Evolutionary conservation across 73 alveolate genomes (phyloP).

Genomic region (Paramecium pentaurelia): DNA sequence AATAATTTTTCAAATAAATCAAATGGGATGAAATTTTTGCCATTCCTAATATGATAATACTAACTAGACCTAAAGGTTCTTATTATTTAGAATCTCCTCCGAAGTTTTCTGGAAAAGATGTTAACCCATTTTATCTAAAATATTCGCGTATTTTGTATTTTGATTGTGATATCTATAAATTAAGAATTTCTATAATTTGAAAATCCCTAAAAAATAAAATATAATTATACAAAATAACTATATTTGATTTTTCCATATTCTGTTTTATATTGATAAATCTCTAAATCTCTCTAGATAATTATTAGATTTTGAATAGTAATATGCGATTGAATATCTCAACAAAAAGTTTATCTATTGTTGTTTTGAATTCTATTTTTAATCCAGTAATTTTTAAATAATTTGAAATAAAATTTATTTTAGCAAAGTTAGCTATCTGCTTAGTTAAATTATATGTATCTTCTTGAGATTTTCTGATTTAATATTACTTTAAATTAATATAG

Average conservation of each 20-base stretch:
- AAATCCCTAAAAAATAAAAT: background rate
- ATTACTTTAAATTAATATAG: too few relatives aligned
- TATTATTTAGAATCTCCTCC: background rate
- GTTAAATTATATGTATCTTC: too few relatives aligned
- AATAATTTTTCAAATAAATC: background rate
- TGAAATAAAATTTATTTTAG: too few relatives aligned
- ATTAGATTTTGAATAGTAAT: background rate
- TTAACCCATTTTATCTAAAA: background rate
- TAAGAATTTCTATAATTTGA: background rate
- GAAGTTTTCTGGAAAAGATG: background rate
- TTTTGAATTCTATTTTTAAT: background rate
- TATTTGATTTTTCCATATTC: background rate
- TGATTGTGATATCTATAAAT: background rate
- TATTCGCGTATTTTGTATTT: background rate
- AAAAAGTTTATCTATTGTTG: background rate
- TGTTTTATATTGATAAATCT: background rate
- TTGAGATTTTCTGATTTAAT: too few relatives aligned
- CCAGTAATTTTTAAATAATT: background rate
- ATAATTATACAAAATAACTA: background rate
- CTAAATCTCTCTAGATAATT: background rate
- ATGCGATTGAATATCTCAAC: background rate
- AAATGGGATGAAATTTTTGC: background rate
- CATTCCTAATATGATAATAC: background rate
- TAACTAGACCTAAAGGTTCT: background rate
- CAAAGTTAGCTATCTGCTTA: too few relatives aligned